phyloP scores from a whole-genome alignment of 345 rosid species.

The Tarenaya hassleriana region DNA sequence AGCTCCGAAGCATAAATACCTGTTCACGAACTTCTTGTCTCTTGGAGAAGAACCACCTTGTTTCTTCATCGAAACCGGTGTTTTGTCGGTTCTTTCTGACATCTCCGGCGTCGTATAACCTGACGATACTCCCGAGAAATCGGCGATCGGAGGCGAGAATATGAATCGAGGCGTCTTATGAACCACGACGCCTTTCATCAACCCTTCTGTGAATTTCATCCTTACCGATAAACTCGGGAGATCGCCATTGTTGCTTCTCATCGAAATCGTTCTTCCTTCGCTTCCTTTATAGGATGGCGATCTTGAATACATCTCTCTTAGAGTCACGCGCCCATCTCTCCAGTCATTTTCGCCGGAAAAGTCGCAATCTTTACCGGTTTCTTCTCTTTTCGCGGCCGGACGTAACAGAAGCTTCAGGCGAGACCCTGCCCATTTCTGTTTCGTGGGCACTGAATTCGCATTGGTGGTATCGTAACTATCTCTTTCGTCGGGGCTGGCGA shows the following conservation, averaged over 20 bases:
- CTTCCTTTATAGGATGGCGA: slow-evolving; percentile 25
- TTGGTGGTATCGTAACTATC: slow-evolving; percentile 25
- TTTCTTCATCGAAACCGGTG: slow-evolving; percentile 21
- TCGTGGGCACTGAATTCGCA: slow-evolving; percentile 18
- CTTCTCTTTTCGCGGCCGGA: slow-evolving; percentile 50
- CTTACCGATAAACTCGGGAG: slow-evolving; percentile 74
- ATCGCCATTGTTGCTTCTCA: slow-evolving; percentile 32
- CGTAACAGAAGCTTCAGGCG: slow-evolving; percentile 60
- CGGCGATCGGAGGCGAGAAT: slow-evolving; percentile 35
- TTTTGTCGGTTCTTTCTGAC: slow-evolving; percentile 6
- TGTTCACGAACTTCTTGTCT: slow-evolving; percentile 72
- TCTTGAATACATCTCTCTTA: slow-evolving; percentile 55
- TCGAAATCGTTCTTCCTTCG: slow-evolving; percentile 36
- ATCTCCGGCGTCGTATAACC: not conserved
- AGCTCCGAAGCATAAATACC: slow-evolving; percentile 62
- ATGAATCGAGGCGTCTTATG: slow-evolving; percentile 41
- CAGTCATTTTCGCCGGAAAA: slow-evolving; percentile 21
- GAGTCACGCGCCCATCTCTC: slow-evolving; percentile 44
- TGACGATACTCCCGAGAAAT: slow-evolving; percentile 28
- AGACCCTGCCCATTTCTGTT: slow-evolving; percentile 33
- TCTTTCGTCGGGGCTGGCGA: slow-evolving; percentile 32
- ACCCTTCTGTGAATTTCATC: slow-evolving; percentile 50
- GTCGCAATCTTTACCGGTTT: slow-evolving; percentile 16
- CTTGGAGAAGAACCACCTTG: too few species aligned
- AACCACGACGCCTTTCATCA: slow-evolving; percentile 68